Conservation (phyloP, 1,284 basidiomycete species). For the Apiotrichum akiyoshidainum region DNA sequence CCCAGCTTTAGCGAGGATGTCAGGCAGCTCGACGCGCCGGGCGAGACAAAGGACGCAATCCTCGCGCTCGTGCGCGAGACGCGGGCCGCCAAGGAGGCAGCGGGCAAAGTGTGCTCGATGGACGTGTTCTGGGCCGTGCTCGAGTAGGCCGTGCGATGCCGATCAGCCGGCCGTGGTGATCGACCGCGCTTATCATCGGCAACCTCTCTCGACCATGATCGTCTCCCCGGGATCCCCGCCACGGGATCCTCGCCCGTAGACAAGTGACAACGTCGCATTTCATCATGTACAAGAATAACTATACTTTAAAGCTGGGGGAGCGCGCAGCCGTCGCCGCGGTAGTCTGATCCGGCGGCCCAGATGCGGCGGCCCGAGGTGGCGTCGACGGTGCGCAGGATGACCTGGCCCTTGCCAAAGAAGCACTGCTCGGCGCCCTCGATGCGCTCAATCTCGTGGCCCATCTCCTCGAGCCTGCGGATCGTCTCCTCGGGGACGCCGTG, state of each 20-base stretch:
- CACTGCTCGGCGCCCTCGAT: constrained; percentile 33
- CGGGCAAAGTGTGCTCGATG: not conserved
- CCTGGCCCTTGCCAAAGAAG: constrained; percentile 33
- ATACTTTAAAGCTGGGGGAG: constrained; percentile 22
- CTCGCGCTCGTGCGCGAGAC: no score
- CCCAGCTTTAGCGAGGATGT: no score
- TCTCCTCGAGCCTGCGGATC: constrained; percentile 64
- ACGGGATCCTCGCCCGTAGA: no score
- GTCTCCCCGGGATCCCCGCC: no score
- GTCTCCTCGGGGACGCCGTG: constrained; percentile 66
- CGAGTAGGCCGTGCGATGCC: constrained; percentile 23
- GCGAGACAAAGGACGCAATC: no score
- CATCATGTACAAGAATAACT: no score
- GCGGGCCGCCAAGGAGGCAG: no score
- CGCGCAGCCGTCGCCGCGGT: constrained; percentile 30
- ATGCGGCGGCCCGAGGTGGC: constrained; percentile 23
- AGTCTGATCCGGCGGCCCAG: constrained; percentile 31
- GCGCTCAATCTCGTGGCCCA: constrained; percentile 77
- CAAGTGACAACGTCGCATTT: no score
- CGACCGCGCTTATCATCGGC: no score
- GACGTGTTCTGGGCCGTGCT: constrained; percentile 4
- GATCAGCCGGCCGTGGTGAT: no score
- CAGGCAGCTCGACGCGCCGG: no score
- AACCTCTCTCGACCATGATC: no score
- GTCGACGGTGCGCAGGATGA: constrained; percentile 24